A percentile compares a stretch with the other conserved stretches of the same genome.
These are phyloP conservation scores for Carallia pectinifolia DNA, from an alignment of 345 rosid genomes.

Conservation along the genomic window DNA sequence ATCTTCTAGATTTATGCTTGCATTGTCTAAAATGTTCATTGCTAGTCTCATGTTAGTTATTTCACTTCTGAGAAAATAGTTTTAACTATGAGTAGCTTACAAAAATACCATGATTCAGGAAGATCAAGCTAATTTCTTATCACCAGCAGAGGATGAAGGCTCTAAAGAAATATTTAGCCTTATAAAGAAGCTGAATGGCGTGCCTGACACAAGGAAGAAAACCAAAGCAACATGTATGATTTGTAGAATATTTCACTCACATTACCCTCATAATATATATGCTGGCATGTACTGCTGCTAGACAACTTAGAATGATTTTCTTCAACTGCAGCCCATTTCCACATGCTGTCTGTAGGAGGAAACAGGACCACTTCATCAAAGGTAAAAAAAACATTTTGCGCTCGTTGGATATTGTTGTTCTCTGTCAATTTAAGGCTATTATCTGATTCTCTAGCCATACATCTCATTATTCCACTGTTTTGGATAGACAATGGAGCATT, in stretches of 20 bases:
- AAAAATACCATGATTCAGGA: slow-evolving; percentile 46
- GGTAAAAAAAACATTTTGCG: slow-evolving; percentile 40
- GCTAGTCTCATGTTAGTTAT: background rate
- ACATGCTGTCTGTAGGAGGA: slow-evolving; percentile 43
- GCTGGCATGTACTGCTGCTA: slow-evolving; percentile 7
- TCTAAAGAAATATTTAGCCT: slow-evolving; percentile 62
- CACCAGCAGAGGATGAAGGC: slow-evolving; percentile 55
- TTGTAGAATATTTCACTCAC: slow-evolving; percentile 8
- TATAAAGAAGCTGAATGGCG: slow-evolving; percentile 63
- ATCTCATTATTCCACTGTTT: too few relatives aligned
- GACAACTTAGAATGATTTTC: background rate
- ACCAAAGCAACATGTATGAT: slow-evolving; percentile 65
- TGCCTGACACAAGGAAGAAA: slow-evolving; percentile 57
- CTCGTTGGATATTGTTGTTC: background rate
- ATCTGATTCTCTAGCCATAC: background rate
- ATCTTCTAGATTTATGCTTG: background rate
- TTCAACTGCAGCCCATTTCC: slow-evolving; percentile 49
- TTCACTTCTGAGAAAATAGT: background rate
- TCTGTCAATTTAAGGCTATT: slow-evolving; percentile 4
- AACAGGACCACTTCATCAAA: slow-evolving; percentile 46
- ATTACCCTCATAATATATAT: background rate
- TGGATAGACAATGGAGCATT: background rate
- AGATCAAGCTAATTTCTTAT: slow-evolving; percentile 40
- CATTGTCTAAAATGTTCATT: background rate
- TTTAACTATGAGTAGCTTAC: slow-evolving; percentile 7